phyloP scores from a whole-genome alignment of 2,329 filamentous ascomycete genomes.

The Macroventuria anomochaeta region DNA sequence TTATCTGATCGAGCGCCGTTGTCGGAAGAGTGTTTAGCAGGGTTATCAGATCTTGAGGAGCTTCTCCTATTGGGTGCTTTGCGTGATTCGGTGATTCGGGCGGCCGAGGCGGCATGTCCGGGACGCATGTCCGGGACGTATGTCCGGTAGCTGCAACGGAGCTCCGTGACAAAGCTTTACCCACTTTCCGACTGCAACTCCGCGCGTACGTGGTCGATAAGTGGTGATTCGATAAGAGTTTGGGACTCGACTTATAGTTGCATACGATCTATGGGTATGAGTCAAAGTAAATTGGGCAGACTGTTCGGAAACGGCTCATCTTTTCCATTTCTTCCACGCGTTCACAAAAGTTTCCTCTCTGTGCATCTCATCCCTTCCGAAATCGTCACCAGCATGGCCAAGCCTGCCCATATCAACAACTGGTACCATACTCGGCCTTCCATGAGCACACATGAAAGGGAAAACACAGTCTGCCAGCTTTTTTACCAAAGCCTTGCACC shows the following conservation, averaged over 20 bases:
- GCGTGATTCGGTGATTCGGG: background rate
- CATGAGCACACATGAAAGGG: constrained; percentile 86
- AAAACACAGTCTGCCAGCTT: constrained; percentile 69
- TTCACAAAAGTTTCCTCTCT: constrained; percentile 2
- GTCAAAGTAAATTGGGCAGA: too few relatives aligned
- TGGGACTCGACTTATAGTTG: background rate
- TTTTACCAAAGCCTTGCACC: constrained; percentile 66
- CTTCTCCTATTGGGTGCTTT: background rate
- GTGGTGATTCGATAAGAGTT: background rate
- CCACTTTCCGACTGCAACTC: constrained; percentile 9
- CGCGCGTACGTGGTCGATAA: background rate
- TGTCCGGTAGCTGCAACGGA: background rate
- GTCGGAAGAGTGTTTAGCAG: constrained; percentile 17
- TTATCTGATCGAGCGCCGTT: constrained; percentile 11
- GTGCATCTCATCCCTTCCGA: background rate
- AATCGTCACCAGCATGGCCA: background rate
- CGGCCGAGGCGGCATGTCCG: background rate
- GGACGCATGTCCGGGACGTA: background rate
- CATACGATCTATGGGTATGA: background rate
- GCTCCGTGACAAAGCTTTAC: background rate
- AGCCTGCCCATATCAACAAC: constrained; percentile 40
- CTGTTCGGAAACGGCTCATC: background rate
- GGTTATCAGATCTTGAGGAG: constrained; percentile 11
- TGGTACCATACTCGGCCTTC: constrained; percentile 61
- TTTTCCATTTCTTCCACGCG: constrained; percentile 15